These are phyloP conservation scores for Euphorbia schlechtendalii DNA, from an alignment of 441 rosid genomes.

Conservation along the genomic window DNA sequence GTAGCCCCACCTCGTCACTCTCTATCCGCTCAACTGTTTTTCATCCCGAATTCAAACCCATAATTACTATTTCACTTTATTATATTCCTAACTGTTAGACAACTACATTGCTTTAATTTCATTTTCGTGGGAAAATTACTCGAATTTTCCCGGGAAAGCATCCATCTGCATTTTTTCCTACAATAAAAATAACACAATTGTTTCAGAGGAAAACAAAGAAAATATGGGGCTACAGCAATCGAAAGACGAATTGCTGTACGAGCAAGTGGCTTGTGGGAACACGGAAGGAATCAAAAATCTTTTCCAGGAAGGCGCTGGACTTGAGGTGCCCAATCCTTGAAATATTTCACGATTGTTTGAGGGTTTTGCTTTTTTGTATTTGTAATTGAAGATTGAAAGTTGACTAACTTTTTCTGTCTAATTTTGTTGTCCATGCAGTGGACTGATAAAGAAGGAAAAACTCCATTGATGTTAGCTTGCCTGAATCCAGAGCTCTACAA, in stretches of 20 bases:
- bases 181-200: slow-evolving; percentile 9
- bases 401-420: slow-evolving; percentile 21
- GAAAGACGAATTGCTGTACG: slow-evolving; percentile 70
- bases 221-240: slow-evolving; percentile 88
- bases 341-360: too few relatives aligned
- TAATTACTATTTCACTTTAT: background rate
- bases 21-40: too few relatives aligned
- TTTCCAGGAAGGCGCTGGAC: slow-evolving; percentile 65
- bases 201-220: background rate
- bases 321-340: slow-evolving; percentile 46
- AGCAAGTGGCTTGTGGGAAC: slow-evolving; percentile 71
- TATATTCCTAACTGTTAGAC: background rate
- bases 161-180: slow-evolving; percentile 6
- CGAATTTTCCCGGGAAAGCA: slow-evolving; percentile 7
- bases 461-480: slow-evolving; percentile 73
- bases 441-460: too few relatives aligned
- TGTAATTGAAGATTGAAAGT: background rate
- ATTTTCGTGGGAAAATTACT: slow-evolving; percentile 15
- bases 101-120: background rate
- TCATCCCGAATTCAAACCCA: background rate
- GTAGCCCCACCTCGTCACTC: too few relatives aligned
- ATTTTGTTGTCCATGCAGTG: slow-evolving; percentile 84
- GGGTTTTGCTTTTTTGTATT: background rate
- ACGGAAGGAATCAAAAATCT: slow-evolving; percentile 72
- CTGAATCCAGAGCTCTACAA: slow-evolving; percentile 48